phyloP scores from a whole-genome alignment of 2,329 filamentous ascomycete species.

The Botrytis paeoniae region DNA sequence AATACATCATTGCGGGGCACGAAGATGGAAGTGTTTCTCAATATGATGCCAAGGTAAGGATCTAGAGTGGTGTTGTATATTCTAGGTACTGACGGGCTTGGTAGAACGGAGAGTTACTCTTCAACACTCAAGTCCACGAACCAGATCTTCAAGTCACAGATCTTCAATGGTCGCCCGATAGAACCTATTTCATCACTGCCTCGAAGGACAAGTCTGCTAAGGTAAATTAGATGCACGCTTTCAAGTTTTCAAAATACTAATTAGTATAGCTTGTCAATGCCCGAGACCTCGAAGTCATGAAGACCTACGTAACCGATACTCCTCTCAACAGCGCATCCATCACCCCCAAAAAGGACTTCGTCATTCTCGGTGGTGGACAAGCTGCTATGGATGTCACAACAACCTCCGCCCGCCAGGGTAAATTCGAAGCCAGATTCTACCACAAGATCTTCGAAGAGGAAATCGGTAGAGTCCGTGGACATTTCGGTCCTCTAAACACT shows the following conservation, averaged over 20 bases:
- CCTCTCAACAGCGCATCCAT: conserved; percentile 95
- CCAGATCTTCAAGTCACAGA: conserved; percentile 76
- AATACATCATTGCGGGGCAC: conserved; percentile 97
- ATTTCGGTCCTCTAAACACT: conserved; percentile 87
- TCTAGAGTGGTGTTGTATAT: neutral
- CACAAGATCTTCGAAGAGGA: conserved; percentile 99
- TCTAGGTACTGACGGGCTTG: conserved; percentile 25
- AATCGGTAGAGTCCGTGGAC: conserved; percentile 92
- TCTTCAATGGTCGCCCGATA: conserved; percentile 89
- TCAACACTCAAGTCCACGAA: conserved; percentile 83
- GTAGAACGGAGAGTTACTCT: conserved; percentile 74
- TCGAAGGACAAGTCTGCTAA: conserved; percentile 98
- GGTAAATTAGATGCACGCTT: conserved; percentile 45
- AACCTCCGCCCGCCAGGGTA: conserved; percentile 84
- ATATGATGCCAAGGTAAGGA: conserved; percentile 80
- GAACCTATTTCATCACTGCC: conserved; percentile 97
- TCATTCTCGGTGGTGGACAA: conserved; percentile 96
- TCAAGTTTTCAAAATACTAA: conserved; percentile 17
- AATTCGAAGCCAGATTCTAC: conserved; percentile 99
- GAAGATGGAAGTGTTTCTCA: conserved; percentile 91
- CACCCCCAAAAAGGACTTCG: conserved; percentile 93
- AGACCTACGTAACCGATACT: conserved; percentile 89
- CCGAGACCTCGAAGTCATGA: conserved; percentile 84
- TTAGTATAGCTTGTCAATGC: conserved; percentile 68
- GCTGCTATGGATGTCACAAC: conserved; percentile 98